Evolutionary conservation across 495 filamentous ascomycete species (phyloP), one percentile per base, ranked within the genome.

Genomic region (Talaromyces stipitatus): DNA sequence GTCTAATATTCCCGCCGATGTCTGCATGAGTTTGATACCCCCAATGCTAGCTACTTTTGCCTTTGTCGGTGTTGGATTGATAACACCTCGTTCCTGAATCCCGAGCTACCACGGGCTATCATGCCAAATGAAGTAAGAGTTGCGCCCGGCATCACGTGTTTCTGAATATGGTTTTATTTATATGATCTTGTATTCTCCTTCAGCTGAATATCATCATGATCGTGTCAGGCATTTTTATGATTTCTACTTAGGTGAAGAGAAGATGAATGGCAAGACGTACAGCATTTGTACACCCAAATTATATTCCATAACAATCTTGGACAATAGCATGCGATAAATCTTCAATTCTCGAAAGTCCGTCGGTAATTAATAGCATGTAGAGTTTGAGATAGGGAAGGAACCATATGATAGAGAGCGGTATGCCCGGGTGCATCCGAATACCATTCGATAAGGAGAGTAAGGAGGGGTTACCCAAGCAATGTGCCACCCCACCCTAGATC

Each of bases 21-120:
- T 71, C 4, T 61, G 67, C 5, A 57, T 73, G 6, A 62, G 66
- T 33, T 56, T 70, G 36, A 28, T 70, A 1, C 61, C 70, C 14
- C 69, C 71, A 59, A 58, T 73, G 23, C 59, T 71, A 29, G 64
- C 62, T 41, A 60, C 62, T 12, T 27, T 70, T 1, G 38, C 54
- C 11, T 61, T 70, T 18, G 28, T 69, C 22, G 59, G 50, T n/a
- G 63, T 58, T 5, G 69, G 70, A 18, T 27, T 71, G 12, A 36
- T 62, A 28, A 67, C 60, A 22, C 61, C 28, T 12, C 23, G 28
- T 5, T 20, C 26, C n/a, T 16, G n/a, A 41, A 16, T 20, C 26
- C n/a, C 36, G n/a, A 41, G 36, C 16, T 41, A 41, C 36, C 16
- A 18, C 16, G n/a, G 16, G 36, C 16, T 41, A 18, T 20, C 36